A percentile compares a stretch with the other conserved stretches of the same genome.
Conservation (phyloP, 129 eudicot genomes). For the Helichrysum umbraculigerum region DNA sequence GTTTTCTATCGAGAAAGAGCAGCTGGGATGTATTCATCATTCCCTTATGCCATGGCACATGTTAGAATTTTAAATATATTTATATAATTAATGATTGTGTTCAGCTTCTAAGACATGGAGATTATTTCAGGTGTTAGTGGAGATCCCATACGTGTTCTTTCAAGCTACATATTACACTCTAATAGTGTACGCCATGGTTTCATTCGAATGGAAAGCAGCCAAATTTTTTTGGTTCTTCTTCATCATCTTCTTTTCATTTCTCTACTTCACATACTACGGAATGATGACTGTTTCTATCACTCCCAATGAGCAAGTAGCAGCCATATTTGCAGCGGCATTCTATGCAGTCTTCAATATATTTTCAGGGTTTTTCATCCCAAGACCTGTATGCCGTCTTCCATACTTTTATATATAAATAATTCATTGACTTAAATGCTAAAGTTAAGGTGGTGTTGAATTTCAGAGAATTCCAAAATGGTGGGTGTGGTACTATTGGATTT, state of each 20-base stretch:
- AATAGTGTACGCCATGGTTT: constrained; percentile 72
- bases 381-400: constrained; percentile 53
- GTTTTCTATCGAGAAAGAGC: constrained; percentile 59
- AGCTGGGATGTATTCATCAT: constrained; percentile 30
- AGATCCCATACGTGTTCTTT: constrained; percentile 66
- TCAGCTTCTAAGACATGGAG: not conserved
- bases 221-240: constrained; percentile 73
- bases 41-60: constrained; percentile 66
- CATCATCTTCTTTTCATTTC: constrained; percentile 61
- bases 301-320: constrained; percentile 74
- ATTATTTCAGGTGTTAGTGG: constrained; percentile 54
- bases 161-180: constrained; percentile 56
- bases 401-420: not conserved
- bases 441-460: not conserved
- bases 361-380: constrained; percentile 73
- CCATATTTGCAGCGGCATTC: constrained; percentile 69
- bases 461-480: constrained; percentile 86
- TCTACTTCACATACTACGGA: constrained; percentile 79
- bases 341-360: constrained; percentile 63
- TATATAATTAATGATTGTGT: too few relatives aligned
- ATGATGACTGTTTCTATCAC: constrained; percentile 83
- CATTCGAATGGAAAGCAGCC: constrained; percentile 69
- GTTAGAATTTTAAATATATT: constrained; percentile 18
- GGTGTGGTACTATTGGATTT: constrained; percentile 78
- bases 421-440: not conserved